Conservation (phyloP, 768 basidiomycete species). For the Cubamyces sp. region DNA sequence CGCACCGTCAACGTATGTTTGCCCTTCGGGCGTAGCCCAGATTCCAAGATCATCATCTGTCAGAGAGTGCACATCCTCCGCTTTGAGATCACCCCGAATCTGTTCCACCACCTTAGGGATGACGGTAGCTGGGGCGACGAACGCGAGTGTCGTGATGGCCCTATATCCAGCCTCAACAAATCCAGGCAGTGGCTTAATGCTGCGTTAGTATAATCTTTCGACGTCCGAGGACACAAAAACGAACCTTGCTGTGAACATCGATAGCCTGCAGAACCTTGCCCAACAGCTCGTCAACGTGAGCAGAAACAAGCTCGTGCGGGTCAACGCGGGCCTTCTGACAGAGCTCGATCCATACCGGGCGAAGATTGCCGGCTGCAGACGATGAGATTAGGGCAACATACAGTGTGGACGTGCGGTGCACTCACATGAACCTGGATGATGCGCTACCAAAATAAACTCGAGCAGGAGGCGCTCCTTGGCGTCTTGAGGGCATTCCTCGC, state of each 20-base stretch:
- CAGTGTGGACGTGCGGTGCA: constrained; percentile 16
- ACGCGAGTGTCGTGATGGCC: constrained; percentile 75
- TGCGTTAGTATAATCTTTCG: neutral
- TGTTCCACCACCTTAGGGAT: constrained; percentile 75
- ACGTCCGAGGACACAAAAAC: constrained; percentile 2
- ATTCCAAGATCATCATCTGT: constrained; percentile 78
- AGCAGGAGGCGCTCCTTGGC: constrained; percentile 52
- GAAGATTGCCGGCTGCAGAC: constrained; percentile 48
- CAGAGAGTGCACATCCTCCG: constrained; percentile 58
- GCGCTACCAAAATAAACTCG: constrained; percentile 66
- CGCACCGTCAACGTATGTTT: constrained; percentile 77
- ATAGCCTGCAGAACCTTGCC: constrained; percentile 53
- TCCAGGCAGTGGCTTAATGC: constrained; percentile 13
- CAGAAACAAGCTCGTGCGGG: constrained; percentile 61
- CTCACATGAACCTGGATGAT: constrained; percentile 66
- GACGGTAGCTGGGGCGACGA: constrained; percentile 72
- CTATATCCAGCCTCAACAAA: constrained; percentile 73
- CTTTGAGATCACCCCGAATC: constrained; percentile 66
- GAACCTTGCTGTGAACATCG: constrained; percentile 51
- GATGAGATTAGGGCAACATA: neutral
- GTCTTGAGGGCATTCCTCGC: constrained; percentile 44
- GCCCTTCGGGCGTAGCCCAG: constrained; percentile 87
- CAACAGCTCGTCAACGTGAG: constrained; percentile 54
- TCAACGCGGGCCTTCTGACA: constrained; percentile 72
- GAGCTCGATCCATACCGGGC: constrained; percentile 79